phyloP scores from a whole-genome alignment of 2,329 filamentous ascomycete species.

The Proliferodiscus dingleyae region DNA sequence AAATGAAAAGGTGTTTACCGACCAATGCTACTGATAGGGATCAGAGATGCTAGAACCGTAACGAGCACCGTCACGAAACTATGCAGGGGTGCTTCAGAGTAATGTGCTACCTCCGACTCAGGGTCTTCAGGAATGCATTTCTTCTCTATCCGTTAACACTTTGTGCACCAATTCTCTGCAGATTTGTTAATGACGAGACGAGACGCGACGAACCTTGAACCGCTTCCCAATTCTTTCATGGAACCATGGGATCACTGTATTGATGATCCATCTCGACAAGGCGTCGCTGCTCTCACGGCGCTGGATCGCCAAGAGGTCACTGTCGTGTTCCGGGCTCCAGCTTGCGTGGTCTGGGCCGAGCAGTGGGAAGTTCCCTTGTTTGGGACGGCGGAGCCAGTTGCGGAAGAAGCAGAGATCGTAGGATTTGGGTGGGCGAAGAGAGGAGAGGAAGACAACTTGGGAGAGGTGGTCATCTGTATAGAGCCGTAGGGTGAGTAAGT shows the following conservation, averaged over 20 bases:
- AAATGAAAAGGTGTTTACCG: too few relatives aligned
- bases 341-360: slow-evolving; percentile 15
- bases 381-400: slow-evolving; percentile 20
- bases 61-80: too few relatives aligned
- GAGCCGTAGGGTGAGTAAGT: background rate
- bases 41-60: too few relatives aligned
- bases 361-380: slow-evolving; percentile 22
- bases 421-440: slow-evolving; percentile 1
- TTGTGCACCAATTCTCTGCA: too few relatives aligned
- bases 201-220: slow-evolving; percentile 1
- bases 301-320: slow-evolving; percentile 25
- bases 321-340: slow-evolving; percentile 15
- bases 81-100: too few relatives aligned
- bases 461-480: slow-evolving; percentile 4
- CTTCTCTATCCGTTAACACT: too few relatives aligned
- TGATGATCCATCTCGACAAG: slow-evolving; percentile 20
- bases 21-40: too few relatives aligned
- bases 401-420: slow-evolving; percentile 13
- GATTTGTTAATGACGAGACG: too few relatives aligned
- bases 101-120: too few relatives aligned
- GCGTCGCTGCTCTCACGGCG: slow-evolving; percentile 10
- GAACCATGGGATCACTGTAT: slow-evolving; percentile 16
- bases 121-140: too few relatives aligned
- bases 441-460: slow-evolving; percentile 3
- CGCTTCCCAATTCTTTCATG: slow-evolving; percentile 12